Percentiles rank a stretch among this genome's conserved stretches.
Conservation (phyloP, 202 grass and related monocot genomes). For the Tripidium arundinaceum region DNA sequence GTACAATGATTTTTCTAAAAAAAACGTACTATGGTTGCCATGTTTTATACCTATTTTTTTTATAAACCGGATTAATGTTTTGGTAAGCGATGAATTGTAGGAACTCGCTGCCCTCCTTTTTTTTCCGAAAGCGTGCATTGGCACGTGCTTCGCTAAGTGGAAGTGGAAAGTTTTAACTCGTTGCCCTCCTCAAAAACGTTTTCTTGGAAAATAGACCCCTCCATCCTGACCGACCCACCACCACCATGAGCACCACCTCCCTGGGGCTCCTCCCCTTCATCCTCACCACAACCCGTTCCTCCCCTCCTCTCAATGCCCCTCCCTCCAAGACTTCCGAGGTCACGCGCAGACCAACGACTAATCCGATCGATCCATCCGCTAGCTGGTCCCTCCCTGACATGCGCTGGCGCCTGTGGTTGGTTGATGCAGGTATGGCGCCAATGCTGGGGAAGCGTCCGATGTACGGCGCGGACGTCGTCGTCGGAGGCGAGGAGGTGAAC, state of each 20-base stretch:
- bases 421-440: slow-evolving; percentile 57
- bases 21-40: too few relatives aligned
- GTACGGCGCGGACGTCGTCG: slow-evolving; percentile 24
- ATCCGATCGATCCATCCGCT: not conserved
- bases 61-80: too few relatives aligned
- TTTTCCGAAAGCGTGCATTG: too few relatives aligned
- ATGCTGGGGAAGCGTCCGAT: slow-evolving; percentile 87
- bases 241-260: slow-evolving; percentile 35
- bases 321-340: slow-evolving; percentile 83
- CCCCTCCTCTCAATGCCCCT: slow-evolving; percentile 43
- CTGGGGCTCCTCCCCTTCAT: slow-evolving; percentile 22
- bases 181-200: too few relatives aligned
- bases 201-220: too few relatives aligned
- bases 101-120: too few relatives aligned
- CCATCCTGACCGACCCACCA: too few relatives aligned
- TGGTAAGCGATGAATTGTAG: too few relatives aligned
- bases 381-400: not conserved
- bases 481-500: slow-evolving; percentile 36
- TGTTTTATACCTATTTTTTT: too few relatives aligned
- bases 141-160: too few relatives aligned
- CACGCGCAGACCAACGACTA: not conserved
- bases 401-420: not conserved
- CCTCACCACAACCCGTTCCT: slow-evolving; percentile 50
- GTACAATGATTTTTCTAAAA: too few relatives aligned
- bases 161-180: too few relatives aligned